Base-by-base conservation (phyloP, 768 basidiomycete species). In the Polyporus arcularius region DNA sequence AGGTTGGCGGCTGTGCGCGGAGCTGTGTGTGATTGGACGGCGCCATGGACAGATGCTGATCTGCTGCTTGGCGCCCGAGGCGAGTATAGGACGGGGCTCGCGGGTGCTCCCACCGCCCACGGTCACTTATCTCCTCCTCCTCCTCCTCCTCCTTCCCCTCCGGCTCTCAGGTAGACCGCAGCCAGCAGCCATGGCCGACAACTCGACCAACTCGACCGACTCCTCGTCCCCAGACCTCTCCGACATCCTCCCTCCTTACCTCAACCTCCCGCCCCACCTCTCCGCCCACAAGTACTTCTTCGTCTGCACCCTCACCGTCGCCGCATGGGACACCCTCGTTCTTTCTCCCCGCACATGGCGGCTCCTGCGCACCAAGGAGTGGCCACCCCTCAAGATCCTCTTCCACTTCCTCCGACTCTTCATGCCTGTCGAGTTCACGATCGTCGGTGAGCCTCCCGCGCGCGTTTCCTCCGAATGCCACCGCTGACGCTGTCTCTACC, bases 231-330 rank as follows among this genome's bases (percentile, higher is more conserved):
- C 58, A 21, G 59, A 57, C 46, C 60, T 61, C 65, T 55, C 61
- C 50, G 47, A 65, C 48, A 64, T 66, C 66, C 67, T 93, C 8
- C 92, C 92, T 16, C 73, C 79, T 55, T 89, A 85, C 26, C 85
- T 94, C 69, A 78, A 88, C 65, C 83, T 93, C 5, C 82, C 92
- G 0, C 82, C 92, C 1, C 92, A 91, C 71, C 80, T 94, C 39
- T 85, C 83, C 32, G 92, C 92, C 0, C 92, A 93, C 80, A 93
- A 94, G 74, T 94, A 94, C 68, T 92, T 94, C 71, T 84, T 90
- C 49, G 92, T 94, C 64, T 94, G 92, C 78, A 91, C 92, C 0
- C 84, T 94, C 63, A 94, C 92, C 55, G 90, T 94, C 57, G 89
- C 91, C 0, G 92, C 92, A 7, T 94, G 92, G 92, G 92, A 94